phyloP scores from a whole-genome alignment of 176 grass and related monocot species.

The Oryza glaberrima region DNA sequence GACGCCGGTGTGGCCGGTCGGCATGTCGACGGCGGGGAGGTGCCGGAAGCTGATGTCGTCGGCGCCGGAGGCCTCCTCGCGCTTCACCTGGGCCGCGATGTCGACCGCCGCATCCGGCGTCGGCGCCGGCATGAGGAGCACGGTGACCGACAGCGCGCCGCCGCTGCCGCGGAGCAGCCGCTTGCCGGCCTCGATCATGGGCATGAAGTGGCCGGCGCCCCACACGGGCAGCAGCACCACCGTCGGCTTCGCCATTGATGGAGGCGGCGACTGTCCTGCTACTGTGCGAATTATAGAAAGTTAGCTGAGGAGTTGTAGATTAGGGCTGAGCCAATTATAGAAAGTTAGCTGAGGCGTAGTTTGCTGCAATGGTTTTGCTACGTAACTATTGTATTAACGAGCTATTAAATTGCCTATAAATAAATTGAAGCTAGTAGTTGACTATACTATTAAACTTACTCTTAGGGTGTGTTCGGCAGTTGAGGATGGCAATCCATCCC shows the following conservation, averaged over 20 bases:
- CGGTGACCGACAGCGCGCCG: constrained; percentile 30
- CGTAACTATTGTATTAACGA: no score
- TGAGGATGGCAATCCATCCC: no score
- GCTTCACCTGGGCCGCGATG: constrained; percentile 17
- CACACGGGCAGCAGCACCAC: background rate
- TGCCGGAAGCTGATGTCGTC: constrained; percentile 30
- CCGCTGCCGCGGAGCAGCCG: constrained; percentile 25
- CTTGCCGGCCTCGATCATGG: constrained; percentile 55
- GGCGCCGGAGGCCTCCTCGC: background rate
- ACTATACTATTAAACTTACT: no score
- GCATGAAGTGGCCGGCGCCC: constrained; percentile 48
- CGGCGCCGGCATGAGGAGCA: constrained; percentile 39
- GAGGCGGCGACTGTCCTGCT: no score
- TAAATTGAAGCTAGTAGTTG: no score
- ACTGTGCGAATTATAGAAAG: no score
- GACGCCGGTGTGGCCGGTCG: background rate
- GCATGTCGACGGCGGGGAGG: constrained; percentile 34
- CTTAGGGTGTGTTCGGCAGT: no score
- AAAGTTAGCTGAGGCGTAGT: no score
- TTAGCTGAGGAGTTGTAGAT: no score
- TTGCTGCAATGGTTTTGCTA: no score
- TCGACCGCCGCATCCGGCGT: background rate
- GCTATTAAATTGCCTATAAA: no score
- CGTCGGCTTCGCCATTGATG: background rate
- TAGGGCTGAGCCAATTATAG: no score